Conservation (phyloP, 352 stramenopile species). For the Pythium rishiriense region DNA sequence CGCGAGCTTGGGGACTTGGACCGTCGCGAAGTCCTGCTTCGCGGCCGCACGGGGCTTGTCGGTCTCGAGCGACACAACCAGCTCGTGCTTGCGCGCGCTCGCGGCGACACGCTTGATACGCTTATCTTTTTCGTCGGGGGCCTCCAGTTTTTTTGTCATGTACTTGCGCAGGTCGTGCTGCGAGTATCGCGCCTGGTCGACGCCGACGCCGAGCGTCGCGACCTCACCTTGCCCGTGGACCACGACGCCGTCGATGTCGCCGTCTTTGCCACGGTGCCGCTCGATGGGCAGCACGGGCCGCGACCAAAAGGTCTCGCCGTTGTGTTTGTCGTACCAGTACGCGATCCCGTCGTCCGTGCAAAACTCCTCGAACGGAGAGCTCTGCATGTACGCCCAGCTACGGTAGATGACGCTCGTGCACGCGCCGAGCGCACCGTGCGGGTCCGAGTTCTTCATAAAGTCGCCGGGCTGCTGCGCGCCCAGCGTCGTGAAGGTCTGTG, state of each 20-base stretch:
- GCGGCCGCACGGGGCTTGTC: not conserved
- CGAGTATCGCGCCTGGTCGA: constrained; percentile 53
- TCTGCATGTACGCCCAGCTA: constrained; percentile 92
- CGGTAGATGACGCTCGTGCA: constrained; percentile 90
- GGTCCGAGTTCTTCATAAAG: constrained; percentile 90
- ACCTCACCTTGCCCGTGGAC: constrained; percentile 69
- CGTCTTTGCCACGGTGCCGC: constrained; percentile 67
- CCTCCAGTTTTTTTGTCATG: constrained; percentile 86
- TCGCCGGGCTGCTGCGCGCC: constrained; percentile 89
- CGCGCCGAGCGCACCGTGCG: constrained; percentile 66
- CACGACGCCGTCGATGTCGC: constrained; percentile 81
- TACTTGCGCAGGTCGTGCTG: constrained; percentile 81
- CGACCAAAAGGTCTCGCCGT: constrained; percentile 91
- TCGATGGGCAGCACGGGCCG: constrained; percentile 82
- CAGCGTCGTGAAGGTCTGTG: constrained; percentile 89
- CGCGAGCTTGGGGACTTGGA: constrained; percentile 55
- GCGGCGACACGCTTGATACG: constrained; percentile 49
- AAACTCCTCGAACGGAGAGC: constrained; percentile 86
- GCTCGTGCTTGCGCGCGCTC: constrained; percentile 69
- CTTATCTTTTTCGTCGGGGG: constrained; percentile 55
- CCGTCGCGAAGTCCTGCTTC: constrained; percentile 34
- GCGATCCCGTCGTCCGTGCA: constrained; percentile 88
- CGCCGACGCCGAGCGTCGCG: constrained; percentile 69
- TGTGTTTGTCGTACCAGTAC: constrained; percentile 88
- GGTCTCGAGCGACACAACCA: constrained; percentile 38